These are phyloP conservation scores for Saccharomycopsis malanga DNA, from an alignment of 805 yeast species.

Conservation along the genomic window DNA sequence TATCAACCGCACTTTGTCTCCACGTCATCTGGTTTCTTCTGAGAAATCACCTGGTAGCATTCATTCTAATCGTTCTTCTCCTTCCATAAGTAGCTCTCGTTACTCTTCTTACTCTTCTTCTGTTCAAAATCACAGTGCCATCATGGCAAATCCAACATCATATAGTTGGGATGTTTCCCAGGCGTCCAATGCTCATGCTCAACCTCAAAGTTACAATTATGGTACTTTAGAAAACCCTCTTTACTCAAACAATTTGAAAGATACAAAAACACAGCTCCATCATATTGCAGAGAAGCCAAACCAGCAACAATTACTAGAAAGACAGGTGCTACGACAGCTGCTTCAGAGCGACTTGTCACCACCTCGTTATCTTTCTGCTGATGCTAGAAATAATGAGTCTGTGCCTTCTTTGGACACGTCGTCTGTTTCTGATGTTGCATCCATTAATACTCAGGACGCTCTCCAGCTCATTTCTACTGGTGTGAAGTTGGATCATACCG, in stretches of 20 bases:
- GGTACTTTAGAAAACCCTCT: neutral
- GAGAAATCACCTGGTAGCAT: neutral
- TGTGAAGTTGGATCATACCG: constrained; percentile 17
- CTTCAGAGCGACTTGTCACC: too few species aligned
- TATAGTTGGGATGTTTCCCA: too few species aligned
- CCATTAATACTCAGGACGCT: constrained; percentile 21
- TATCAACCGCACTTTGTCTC: neutral
- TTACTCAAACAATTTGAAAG: neutral
- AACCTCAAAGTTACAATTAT: neutral
- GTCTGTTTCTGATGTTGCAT: constrained; percentile 7
- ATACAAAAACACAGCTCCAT: neutral
- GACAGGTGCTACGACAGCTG: too few species aligned
- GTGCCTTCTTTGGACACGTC: constrained; percentile 1
- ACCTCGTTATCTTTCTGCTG: neutral
- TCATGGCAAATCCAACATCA: too few species aligned
- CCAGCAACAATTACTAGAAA: neutral
- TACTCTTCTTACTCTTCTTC: neutral
- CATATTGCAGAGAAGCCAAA: neutral
- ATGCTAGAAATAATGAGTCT: neutral
- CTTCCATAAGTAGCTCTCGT: neutral
- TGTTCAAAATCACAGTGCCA: too few species aligned
- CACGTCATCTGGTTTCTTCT: neutral
- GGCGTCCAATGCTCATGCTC: neutral
- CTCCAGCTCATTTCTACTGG: constrained; percentile 15
- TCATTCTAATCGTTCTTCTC: neutral